phyloP scores from a whole-genome alignment of 495 filamentous ascomycete genomes.

The Trichocladium uniseriatum region DNA sequence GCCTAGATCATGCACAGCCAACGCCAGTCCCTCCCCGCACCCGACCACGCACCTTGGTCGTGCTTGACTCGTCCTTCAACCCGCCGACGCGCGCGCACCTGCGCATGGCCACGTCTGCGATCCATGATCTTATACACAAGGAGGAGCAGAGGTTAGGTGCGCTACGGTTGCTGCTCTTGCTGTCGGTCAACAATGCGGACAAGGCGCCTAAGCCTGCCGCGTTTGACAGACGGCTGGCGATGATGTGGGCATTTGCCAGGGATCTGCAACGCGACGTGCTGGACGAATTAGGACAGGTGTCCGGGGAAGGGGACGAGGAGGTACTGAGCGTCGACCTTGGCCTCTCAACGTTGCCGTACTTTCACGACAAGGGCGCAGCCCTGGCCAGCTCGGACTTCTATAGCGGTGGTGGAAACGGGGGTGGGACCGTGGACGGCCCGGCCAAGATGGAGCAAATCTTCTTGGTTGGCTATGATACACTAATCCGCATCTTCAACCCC shows the following conservation, averaged over 20 bases:
- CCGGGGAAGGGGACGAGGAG: conserved; percentile 8
- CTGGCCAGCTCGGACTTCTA: conserved; percentile 51
- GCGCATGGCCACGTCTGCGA: conserved; percentile 59
- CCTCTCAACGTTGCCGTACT: conserved; percentile 74
- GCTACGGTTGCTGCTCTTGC: conserved; percentile 63
- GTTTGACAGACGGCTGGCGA: conserved; percentile 71
- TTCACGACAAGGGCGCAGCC: conserved; percentile 69
- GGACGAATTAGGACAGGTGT: not conserved
- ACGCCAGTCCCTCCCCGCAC: conserved; percentile 15
- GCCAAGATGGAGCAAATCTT: conserved; percentile 53
- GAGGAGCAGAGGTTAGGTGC: not conserved
- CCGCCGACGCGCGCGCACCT: conserved; percentile 81
- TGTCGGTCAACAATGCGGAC: conserved; percentile 88
- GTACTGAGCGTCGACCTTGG: conserved; percentile 60
- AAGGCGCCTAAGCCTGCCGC: conserved; percentile 75
- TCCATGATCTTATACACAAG: conserved; percentile 34
- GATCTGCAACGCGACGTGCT: conserved; percentile 39
- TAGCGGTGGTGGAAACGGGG: conserved; percentile 11
- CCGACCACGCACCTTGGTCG: conserved; percentile 46
- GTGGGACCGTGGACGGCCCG: not conserved
- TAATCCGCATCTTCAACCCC: conserved; percentile 70
- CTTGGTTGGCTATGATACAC: conserved; percentile 79
- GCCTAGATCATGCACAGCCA: not conserved
- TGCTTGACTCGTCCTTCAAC: conserved; percentile 95
- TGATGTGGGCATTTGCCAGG: conserved; percentile 76